These are phyloP conservation scores for Camellia japonica DNA, from an alignment of 148 eudicot species.

Conservation along the genomic window DNA sequence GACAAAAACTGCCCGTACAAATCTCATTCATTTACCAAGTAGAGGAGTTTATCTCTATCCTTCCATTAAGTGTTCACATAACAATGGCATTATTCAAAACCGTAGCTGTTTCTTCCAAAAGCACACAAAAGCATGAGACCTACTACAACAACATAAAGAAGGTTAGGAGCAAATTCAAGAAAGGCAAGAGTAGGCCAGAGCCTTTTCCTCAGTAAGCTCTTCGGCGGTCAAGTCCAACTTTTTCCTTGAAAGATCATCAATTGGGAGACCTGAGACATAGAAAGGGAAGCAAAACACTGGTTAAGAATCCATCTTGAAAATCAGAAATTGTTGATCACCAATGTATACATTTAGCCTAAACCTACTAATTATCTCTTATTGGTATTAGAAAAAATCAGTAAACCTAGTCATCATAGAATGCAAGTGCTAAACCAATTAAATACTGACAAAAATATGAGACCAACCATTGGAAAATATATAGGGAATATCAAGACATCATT, in stretches of 20 bases:
- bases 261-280: constrained; percentile 54
- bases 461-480: too few species aligned
- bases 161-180: constrained; percentile 21
- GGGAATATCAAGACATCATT: too few species aligned
- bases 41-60: neutral
- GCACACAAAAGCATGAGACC: constrained; percentile 15
- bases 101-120: constrained; percentile 24
- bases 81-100: constrained; percentile 52
- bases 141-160: neutral
- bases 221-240: constrained; percentile 84
- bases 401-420: too few species aligned
- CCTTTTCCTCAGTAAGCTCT: constrained; percentile 86
- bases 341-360: too few species aligned
- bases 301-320: too few species aligned
- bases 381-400: too few species aligned
- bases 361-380: too few species aligned
- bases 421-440: too few species aligned
- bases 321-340: too few species aligned
- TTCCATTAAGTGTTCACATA: neutral
- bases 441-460: too few species aligned
- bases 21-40: neutral
- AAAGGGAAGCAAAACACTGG: neutral
- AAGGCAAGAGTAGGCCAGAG: constrained; percentile 85
- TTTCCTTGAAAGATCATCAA: constrained; percentile 78
- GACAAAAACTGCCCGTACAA: neutral